These are phyloP conservation scores for Candida caryicola DNA, from an alignment of 805 yeast genomes.

Conservation along the genomic window DNA sequence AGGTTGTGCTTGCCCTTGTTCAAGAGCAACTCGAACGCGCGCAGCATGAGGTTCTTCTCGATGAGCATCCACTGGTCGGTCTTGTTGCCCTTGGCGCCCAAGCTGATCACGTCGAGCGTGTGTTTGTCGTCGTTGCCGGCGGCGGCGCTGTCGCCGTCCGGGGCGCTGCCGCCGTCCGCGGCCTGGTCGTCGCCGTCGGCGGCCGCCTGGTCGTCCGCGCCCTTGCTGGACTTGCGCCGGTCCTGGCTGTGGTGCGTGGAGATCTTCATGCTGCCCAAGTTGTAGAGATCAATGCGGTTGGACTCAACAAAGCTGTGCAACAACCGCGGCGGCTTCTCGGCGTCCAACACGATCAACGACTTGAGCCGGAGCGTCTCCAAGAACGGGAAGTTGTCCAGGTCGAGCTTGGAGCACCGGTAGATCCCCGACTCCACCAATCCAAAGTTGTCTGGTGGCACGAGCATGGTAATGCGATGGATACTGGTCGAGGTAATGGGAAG, in stretches of 20 bases:
- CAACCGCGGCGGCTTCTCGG: conserved; percentile 77
- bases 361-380: conserved; percentile 67
- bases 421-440: conserved; percentile 88
- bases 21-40: conserved; percentile 63
- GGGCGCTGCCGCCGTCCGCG: conserved; percentile 6
- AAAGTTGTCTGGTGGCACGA: conserved; percentile 90
- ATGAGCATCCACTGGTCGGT: conserved; percentile 75
- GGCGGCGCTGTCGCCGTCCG: conserved; percentile 4
- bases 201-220: conserved; percentile 18
- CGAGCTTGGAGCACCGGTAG: conserved; percentile 74
- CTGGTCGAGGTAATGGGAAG: not conserved
- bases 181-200: conserved; percentile 12
- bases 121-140: conserved; percentile 3
- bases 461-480: conserved; percentile 52
- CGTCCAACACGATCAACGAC: conserved; percentile 73
- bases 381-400: conserved; percentile 74
- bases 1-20: conserved; percentile 65
- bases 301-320: conserved; percentile 63
- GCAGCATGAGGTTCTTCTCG: conserved; percentile 60
- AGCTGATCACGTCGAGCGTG: conserved; percentile 22
- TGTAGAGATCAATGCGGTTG: conserved; percentile 50
- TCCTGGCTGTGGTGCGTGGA: conserved; percentile 33
- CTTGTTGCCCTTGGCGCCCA: conserved; percentile 22
- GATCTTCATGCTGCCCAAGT: conserved; percentile 43
- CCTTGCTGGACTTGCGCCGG: conserved; percentile 23